Base-by-base conservation (phyloP, 192 early-diverging fungal genomes). In the Gaertneriomyces sp. region DNA sequence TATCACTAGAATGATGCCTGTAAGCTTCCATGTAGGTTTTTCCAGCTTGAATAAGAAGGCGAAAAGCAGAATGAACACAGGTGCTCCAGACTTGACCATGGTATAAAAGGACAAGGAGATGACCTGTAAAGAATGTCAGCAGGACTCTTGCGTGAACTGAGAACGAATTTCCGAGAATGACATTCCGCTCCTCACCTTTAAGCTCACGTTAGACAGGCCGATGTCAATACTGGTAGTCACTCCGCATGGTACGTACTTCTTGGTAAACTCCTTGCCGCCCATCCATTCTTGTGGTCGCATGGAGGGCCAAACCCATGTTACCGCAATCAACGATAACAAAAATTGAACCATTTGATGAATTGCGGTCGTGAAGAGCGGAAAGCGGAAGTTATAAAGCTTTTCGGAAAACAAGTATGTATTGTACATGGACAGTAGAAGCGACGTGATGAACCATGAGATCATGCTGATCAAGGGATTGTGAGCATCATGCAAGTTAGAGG, bases 401-500 rank as follows among this genome's bases (percentile, higher is more conserved):
- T 80, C 69, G 38, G 91, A 89, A 78, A 97, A 94, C 61, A 97
- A 79, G 92, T 92, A 97, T 60, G 91, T 93, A 85, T 97, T 97
- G 76, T 93, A 97, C 4, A 94, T 79, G 2, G 88, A 88, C 33
- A 97, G 77, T 7, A 83, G 64, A 0, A 91, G 85, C 2, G 95
- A 86, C 20, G 85, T 88, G 19, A 82, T 78, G 71, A 90, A 94
- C 92, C 92, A 94, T 0, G 56, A 14, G 7, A 66, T 10, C n/a
- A 77, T 72, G 43, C 74, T 76, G n/a, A 53, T 25, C 49, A 16
- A 19, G 12, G 3, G n/a, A 46, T 11, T 17, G 56, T 42, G 50
- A 12, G 33, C 41, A 47, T 41, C 25, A 44, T 11, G 10, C 42
- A 3, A 16, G 4, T 16, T 17, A 6, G 3, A 17, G 49, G 20